Evolutionary conservation across 306 rosid species (phyloP), one percentile per base, ranked within the genome.

Genomic region (Ziziphus jujuba): DNA sequence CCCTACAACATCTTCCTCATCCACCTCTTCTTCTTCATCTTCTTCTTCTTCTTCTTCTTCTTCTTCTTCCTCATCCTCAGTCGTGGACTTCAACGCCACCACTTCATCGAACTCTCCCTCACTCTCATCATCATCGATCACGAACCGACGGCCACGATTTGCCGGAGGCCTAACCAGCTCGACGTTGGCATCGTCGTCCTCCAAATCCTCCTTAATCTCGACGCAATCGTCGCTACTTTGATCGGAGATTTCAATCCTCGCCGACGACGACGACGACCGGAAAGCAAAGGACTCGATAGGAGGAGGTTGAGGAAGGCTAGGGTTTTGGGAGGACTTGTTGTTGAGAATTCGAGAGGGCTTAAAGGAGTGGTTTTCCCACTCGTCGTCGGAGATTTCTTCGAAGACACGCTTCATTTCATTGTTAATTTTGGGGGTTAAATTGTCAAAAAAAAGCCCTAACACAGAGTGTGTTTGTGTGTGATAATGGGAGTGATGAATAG

Each of bases 331-430:
- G 2, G 34, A 5, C n/a, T 57, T 24, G 16, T 58, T 51, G 28
- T 72, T 79, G 55, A 90, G 82, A 43, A 88, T 85, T 2, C 87
- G 96, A 1, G 97, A 93, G 72, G 98, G 96, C 65, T 93, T 83
- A 76, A 93, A 93, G 73, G 91, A 73, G 67, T 88, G 98, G 4
- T 80, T 81, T 5, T 83, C 88, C 98, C 98, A 93, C 80, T 93
- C 97, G 54, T 86, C 97, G 80, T 93, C 98, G 58, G 97, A 93
- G 79, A 93, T 84, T 90, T 93, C 96, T 56, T 88, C 84, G 71
- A 79, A 82, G 1, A 79, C 84, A 33, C 95, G 97, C 85, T 93
- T 93, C 98, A 92, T 91, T 19, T 51, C 54, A 15, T 65, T 44
- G 28, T 15, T n/a, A 9, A 25, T 14, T 19, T n/a, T n/a, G n/a